Base-by-base conservation (phyloP, 805 yeast genomes). In the Millerago galiae region DNA sequence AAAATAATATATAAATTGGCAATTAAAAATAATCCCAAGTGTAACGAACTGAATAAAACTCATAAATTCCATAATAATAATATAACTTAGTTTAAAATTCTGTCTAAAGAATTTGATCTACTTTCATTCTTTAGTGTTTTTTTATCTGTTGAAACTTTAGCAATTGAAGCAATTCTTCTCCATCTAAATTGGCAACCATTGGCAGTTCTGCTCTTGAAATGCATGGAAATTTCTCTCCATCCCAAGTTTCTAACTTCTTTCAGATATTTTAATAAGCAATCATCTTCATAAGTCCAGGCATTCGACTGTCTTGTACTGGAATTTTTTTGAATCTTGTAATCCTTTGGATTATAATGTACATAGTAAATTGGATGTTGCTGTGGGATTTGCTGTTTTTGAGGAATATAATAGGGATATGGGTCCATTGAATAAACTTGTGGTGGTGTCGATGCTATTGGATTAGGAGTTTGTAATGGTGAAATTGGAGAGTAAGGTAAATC, bases 101-200 rank as follows among this genome's bases (percentile, higher is more conserved):
- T 33, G 9, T 47, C 35, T 31, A 47, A 13, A 10, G 46, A 47
- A 25, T 21, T 33, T 2, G 39, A 17, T 17, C 37, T 41, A 6
- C 24, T 21, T 21, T n/a, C 26, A 21, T 5, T 29, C 3, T 38
- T 17, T 30, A 21, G 7, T 7, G 24, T 21, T 21, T 13, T 15
- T 11, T 38, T 37, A 13, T 38, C 45, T 14, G 39, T 21, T 8
- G 37, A 33, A 14, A 28, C 37, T 25, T 38, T 42, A 3, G 37
- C 14, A 25, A 56, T 28, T 1, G 53, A 53, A 16, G 48, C 41
- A 14, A 56, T 46, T 46, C 90, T 63, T 54, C 90, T 70, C 89
- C 89, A 82, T 51, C 90, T 71, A 58, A 81, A 81, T 58, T 81
- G 87, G 55, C 88, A 81, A 3, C 87, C 87, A 57, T 81, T 82